phyloP scores from a whole-genome alignment of 345 rosid genomes.

The Aethionema arabicum region DNA sequence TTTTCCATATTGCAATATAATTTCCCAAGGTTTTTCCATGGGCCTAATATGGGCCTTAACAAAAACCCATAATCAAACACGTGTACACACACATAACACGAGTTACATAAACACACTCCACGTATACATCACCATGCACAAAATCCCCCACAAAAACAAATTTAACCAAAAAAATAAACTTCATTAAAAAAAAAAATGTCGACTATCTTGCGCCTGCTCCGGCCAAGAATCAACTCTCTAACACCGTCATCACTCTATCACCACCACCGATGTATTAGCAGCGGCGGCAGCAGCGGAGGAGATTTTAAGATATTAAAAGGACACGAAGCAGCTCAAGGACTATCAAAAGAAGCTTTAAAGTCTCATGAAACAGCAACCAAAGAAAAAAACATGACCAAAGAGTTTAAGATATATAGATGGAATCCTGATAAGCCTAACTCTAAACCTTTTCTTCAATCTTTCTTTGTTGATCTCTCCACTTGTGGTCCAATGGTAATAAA shows the following conservation, averaged over 20 bases:
- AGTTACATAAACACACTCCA: neutral
- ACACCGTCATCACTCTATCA: neutral
- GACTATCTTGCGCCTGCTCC: conserved; percentile 11
- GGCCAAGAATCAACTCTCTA: conserved; percentile 13
- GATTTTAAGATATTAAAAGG: conserved; percentile 47
- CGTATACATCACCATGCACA: conserved; percentile 17
- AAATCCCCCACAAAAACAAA: neutral
- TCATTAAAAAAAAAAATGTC: conserved; percentile 18
- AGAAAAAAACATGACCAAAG: conserved; percentile 30
- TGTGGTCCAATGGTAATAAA: conserved; percentile 64
- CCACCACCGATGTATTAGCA: conserved; percentile 14
- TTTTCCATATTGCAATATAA: too few relatives aligned
- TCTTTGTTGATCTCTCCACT: conserved; percentile 47
- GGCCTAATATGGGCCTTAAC: neutral
- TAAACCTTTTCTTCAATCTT: conserved; percentile 66
- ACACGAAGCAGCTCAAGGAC: conserved; percentile 45
- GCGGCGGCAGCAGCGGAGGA: conserved; percentile 28
- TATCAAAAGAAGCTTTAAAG: conserved; percentile 47
- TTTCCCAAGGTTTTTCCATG: neutral
- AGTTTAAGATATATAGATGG: conserved; percentile 69
- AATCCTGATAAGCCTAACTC: conserved; percentile 49
- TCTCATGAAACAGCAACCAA: conserved; percentile 28
- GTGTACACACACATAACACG: conserved; percentile 13
- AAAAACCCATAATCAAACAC: conserved; percentile 6
- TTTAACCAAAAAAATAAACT: neutral